Conservation (phyloP, 2,329 filamentous ascomycete species). For the Botrytis fabae region DNA sequence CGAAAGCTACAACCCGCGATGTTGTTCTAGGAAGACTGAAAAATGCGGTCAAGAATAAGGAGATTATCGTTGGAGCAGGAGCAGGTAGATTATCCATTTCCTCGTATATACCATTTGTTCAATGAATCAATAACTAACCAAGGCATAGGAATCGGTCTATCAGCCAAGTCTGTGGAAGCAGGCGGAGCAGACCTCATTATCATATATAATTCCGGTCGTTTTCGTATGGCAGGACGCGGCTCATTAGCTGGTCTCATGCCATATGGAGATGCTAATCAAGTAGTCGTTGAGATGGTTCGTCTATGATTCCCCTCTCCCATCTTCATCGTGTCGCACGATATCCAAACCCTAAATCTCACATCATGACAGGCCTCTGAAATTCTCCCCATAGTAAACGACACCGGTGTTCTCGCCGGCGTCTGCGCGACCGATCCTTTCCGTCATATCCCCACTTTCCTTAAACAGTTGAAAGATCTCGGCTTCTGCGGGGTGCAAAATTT, state of each 20-base stretch:
- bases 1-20: slow-evolving; percentile 56
- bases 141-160: slow-evolving; percentile 61
- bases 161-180: slow-evolving; percentile 68
- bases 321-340: too few relatives aligned
- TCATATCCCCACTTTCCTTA: slow-evolving; percentile 59
- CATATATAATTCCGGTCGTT: slow-evolving; percentile 71
- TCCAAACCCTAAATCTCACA: neutral
- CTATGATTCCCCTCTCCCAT: too few relatives aligned
- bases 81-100: slow-evolving; percentile 46
- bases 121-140: neutral
- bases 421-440: slow-evolving; percentile 71
- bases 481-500: slow-evolving; percentile 74
- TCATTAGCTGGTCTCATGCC: slow-evolving; percentile 70
- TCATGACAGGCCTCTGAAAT: slow-evolving; percentile 56
- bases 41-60: slow-evolving; percentile 54
- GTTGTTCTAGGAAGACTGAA: slow-evolving; percentile 58
- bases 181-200: slow-evolving; percentile 70
- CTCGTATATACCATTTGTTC: neutral
- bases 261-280: slow-evolving; percentile 68
- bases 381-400: slow-evolving; percentile 61
- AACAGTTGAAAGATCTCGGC: slow-evolving; percentile 59
- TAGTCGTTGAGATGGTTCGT: slow-evolving; percentile 63
- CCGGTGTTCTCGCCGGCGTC: slow-evolving; percentile 68
- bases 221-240: slow-evolving; percentile 70
- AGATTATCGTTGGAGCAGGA: slow-evolving; percentile 66